Evolutionary conservation across 208 protist genomes (phyloP).

Genomic region (Trypanosomatidae sp.): DNA sequence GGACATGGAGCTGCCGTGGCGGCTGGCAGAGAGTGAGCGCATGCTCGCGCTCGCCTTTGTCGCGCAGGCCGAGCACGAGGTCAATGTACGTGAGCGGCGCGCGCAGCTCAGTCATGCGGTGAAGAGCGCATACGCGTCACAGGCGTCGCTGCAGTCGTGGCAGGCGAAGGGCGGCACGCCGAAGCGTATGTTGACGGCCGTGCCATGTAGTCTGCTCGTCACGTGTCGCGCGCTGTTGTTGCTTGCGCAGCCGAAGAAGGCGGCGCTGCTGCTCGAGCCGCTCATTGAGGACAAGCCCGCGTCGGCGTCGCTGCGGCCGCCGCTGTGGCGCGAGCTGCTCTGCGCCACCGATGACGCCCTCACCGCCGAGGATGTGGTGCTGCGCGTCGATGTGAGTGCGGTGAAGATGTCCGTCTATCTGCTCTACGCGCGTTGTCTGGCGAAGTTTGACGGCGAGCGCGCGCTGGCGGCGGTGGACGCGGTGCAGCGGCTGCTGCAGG

Average conservation of each 20-base stretch:
- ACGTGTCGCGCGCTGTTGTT: conserved; percentile 55
- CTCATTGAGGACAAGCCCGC: conserved; percentile 71
- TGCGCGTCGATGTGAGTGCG: conserved; percentile 45
- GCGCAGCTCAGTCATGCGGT: conserved; percentile 75
- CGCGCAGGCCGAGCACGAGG: conserved; percentile 70
- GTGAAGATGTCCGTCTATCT: conserved; percentile 63
- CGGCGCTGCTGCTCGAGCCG: conserved; percentile 68
- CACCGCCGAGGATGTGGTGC: conserved; percentile 45
- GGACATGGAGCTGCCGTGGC: conserved; percentile 41
- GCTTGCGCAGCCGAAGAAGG: conserved; percentile 70
- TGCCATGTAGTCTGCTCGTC: conserved; percentile 57
- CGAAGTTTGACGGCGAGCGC: conserved; percentile 59
- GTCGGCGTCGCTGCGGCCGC: conserved; percentile 47
- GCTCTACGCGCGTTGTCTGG: conserved; percentile 68
- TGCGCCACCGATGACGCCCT: conserved; percentile 26
- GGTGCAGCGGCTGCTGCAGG: conserved; percentile 19
- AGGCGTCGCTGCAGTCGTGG: conserved; percentile 66
- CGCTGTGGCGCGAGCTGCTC: conserved; percentile 55
- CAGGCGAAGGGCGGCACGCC: conserved; percentile 40
- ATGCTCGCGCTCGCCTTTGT: conserved; percentile 76
- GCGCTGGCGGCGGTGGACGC: conserved; percentile 29
- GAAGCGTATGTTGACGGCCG: conserved; percentile 55
- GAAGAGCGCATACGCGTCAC: conserved; percentile 75
- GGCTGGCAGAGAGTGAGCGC: conserved; percentile 68
- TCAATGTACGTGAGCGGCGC: conserved; percentile 62